Percentiles rank a stretch among this genome's conserved stretches.
These are phyloP conservation scores for Metschnikowia kunwiensis DNA, from an alignment of 805 yeast genomes.

Conservation along the genomic window DNA sequence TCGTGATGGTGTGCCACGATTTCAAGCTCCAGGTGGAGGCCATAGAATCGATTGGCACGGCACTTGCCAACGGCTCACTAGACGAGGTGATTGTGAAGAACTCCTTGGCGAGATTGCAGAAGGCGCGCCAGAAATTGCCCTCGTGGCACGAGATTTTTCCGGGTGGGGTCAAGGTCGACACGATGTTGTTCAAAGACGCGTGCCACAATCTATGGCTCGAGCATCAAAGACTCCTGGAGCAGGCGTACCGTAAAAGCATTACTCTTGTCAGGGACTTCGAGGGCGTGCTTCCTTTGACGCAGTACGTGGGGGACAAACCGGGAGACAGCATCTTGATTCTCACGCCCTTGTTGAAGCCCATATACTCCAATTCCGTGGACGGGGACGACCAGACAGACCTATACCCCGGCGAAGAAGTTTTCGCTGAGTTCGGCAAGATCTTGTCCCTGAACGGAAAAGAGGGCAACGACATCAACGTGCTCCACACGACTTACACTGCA, in stretches of 20 bases:
- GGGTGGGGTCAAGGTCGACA: conserved; percentile 24
- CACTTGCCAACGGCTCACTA: conserved; percentile 38
- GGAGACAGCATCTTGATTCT: conserved; percentile 31
- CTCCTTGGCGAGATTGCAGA: conserved; percentile 43
- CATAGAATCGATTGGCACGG: conserved; percentile 39
- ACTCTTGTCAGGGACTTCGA: conserved; percentile 55
- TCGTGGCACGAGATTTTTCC: conserved; percentile 47
- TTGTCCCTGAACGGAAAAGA: conserved; percentile 34
- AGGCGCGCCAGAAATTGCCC: conserved; percentile 40
- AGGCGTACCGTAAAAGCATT: conserved; percentile 49
- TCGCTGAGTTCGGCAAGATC: conserved; percentile 49
- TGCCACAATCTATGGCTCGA: conserved; percentile 35
- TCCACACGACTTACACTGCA: conserved; percentile 58
- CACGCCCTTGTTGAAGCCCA: conserved; percentile 39
- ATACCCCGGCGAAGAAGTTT: conserved; percentile 49
- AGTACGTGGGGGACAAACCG: conserved; percentile 30
- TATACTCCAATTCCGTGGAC: conserved; percentile 23
- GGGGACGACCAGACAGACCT: conserved; percentile 18
- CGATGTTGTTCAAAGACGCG: conserved; percentile 25
- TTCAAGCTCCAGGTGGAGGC: conserved; percentile 54
- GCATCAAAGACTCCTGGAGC: conserved; percentile 43
- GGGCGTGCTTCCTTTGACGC: conserved; percentile 47
- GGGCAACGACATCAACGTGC: conserved; percentile 39
- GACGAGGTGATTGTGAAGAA: conserved; percentile 42
- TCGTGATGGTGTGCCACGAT: conserved; percentile 61